These are phyloP conservation scores for Myxozyma neglecta DNA, from an alignment of 805 yeast species.

Conservation along the genomic window DNA sequence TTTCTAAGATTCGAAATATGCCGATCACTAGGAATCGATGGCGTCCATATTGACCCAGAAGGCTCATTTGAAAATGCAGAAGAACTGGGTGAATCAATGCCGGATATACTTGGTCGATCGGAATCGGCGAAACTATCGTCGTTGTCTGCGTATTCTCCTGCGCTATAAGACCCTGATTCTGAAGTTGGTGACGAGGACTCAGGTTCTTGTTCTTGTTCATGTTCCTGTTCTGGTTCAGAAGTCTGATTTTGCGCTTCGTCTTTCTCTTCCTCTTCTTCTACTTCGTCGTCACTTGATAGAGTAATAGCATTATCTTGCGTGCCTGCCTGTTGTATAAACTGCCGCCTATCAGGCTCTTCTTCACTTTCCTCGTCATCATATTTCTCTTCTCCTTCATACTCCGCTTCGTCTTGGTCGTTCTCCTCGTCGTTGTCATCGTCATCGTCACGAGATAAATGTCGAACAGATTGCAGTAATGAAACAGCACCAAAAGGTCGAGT, in stretches of 20 bases:
- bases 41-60: constrained; percentile 15
- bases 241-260: neutral
- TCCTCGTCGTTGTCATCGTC: neutral
- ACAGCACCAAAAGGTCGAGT: neutral
- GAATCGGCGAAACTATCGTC: neutral
- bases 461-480: neutral
- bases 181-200: constrained; percentile 3
- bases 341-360: neutral
- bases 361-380: constrained; percentile 3
- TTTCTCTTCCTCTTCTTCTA: constrained; percentile 18
- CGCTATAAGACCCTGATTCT: constrained; percentile 8
- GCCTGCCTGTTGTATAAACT: neutral
- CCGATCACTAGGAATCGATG: constrained; percentile 9
- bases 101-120: neutral
- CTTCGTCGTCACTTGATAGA: constrained; percentile 4
- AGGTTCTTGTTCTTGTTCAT: neutral
- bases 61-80: neutral
- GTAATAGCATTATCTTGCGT: neutral
- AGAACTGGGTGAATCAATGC: neutral
- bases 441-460: neutral
- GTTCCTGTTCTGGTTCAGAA: neutral
- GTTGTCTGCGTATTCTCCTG: neutral
- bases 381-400: neutral
- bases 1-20: neutral
- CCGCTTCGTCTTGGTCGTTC: neutral